Evolutionary conservation across 2,329 filamentous ascomycete species (phyloP), one percentile per base, ranked within the genome.

Genomic region (Trichoderma semiorbis): DNA sequence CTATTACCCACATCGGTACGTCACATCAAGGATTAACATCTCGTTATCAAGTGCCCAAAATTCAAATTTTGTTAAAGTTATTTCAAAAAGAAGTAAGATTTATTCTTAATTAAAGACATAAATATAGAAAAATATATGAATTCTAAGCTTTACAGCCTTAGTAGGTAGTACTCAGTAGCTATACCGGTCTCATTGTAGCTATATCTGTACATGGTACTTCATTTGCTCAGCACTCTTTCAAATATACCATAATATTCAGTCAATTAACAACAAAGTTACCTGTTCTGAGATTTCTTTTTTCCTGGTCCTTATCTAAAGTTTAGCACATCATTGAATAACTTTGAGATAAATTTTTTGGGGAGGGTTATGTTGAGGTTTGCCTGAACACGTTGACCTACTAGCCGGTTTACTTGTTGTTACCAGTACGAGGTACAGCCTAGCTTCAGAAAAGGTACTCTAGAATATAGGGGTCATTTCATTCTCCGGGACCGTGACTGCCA

Each of bases 391-490:
- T 58, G 36, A 69, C 34, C 28, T 32, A 43, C 55, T 39, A 50
- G 36, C 57, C 36, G 36, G 28, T 47, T 60, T 24, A 30, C 24
- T 39, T 14, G 24, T 58, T 58, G 55, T 53, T 43, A 39, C 64
- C 50, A 67, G 64, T 67, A 67, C 64, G 64, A 67, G 64, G 64
- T 67, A 58, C 64, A 36, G 50, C 50, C 53, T 67, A 67, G 64
- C 64, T 57, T 68, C 65, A 60, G 62, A 32, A 32, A n/a, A 60
- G 18, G 67, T 69, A 61, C 66, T 69, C 34, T 58, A 36, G 30
- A 36, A 34, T 69, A 69, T 69, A 69, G 67, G 67, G 67, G 67
- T 61, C 47, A 61, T 61, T 58, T 61, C 47, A 61, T 61, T 58
- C 50, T 67, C 64, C 64, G 67, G 39, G 65, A 61, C 65, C 53